Evolutionary conservation across 108 stramenopile genomes (phyloP).

Genomic region (Stephanodiscus minutulus): DNA sequence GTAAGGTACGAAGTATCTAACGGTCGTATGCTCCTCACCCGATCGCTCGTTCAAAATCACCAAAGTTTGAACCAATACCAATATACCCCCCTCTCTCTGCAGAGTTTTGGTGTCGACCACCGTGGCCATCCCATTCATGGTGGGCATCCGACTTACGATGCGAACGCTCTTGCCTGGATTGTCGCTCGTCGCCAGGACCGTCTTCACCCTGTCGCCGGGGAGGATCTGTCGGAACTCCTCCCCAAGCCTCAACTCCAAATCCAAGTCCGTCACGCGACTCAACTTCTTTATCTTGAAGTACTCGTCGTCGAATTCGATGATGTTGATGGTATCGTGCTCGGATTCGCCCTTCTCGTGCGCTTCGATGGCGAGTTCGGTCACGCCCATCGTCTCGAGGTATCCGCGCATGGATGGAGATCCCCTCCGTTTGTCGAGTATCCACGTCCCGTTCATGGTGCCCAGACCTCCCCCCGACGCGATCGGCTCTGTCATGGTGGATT

Average conservation of each 20-base stretch:
- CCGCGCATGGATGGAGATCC: conserved; percentile 77
- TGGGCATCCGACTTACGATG: conserved; percentile 69
- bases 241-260: conserved; percentile 64
- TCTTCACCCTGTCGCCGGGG: conserved; percentile 75
- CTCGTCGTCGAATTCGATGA: conserved; percentile 50
- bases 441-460: conserved; percentile 64
- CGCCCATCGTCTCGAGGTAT: conserved; percentile 79
- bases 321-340: conserved; percentile 77
- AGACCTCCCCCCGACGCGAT: conserved; percentile 21
- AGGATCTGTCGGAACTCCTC: conserved; percentile 54
- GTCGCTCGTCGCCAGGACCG: conserved; percentile 67
- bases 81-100: conserved; percentile 49
- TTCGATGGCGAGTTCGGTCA: conserved; percentile 79
- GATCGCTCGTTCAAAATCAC: conserved; percentile 72
- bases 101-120: conserved; percentile 74
- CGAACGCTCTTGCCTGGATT: conserved; percentile 55
- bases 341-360: conserved; percentile 86
- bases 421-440: conserved; percentile 79
- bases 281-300: conserved; percentile 67
- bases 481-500: conserved; percentile 1
- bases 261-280: conserved; percentile 81
- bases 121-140: conserved; percentile 80
- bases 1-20: conserved; percentile 75
- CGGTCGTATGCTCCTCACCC: conserved; percentile 62
- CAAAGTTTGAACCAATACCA: conserved; percentile 71